These are phyloP conservation scores for Geosmithia putterillii DNA, from an alignment of 2,329 filamentous ascomycete species.

Conservation along the genomic window DNA sequence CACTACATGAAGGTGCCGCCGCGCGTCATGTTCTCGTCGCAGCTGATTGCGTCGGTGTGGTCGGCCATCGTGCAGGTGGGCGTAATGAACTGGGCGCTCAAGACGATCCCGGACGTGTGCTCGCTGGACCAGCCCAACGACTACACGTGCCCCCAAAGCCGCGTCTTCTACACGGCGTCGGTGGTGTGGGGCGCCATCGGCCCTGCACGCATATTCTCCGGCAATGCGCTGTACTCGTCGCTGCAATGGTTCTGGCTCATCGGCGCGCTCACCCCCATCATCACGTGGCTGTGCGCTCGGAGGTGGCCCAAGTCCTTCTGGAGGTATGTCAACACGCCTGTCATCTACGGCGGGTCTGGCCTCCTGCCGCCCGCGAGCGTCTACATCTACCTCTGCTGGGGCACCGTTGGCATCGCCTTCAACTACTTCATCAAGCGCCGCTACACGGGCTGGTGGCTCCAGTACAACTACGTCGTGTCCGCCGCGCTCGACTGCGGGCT, in stretches of 20 bases:
- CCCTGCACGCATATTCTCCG: constrained; percentile 55
- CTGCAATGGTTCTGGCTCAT: constrained; percentile 63
- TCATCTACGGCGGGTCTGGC: constrained; percentile 54
- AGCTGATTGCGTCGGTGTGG: constrained; percentile 48
- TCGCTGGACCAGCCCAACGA: constrained; percentile 35
- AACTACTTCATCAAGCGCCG: constrained; percentile 55
- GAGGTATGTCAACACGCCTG: constrained; percentile 55
- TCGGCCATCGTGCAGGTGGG: constrained; percentile 49
- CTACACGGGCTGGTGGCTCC: constrained; percentile 62
- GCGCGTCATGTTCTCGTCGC: constrained; percentile 47
- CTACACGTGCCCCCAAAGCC: constrained; percentile 43
- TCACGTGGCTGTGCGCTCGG: constrained; percentile 51
- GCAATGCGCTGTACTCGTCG: constrained; percentile 46
- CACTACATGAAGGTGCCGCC: constrained; percentile 58
- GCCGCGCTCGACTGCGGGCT: constrained; percentile 59
- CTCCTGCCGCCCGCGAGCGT: constrained; percentile 57
- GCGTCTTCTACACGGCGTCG: constrained; percentile 54
- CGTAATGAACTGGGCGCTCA: constrained; percentile 56
- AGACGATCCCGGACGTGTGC: constrained; percentile 51
- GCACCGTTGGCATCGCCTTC: constrained; percentile 52
- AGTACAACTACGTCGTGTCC: constrained; percentile 67
- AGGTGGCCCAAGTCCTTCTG: constrained; percentile 47
- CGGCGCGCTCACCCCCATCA: constrained; percentile 47
- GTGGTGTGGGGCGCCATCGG: constrained; percentile 66
- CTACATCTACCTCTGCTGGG: constrained; percentile 62